Conservation (phyloP, 768 basidiomycete species). For the Boletus fagicola region DNA sequence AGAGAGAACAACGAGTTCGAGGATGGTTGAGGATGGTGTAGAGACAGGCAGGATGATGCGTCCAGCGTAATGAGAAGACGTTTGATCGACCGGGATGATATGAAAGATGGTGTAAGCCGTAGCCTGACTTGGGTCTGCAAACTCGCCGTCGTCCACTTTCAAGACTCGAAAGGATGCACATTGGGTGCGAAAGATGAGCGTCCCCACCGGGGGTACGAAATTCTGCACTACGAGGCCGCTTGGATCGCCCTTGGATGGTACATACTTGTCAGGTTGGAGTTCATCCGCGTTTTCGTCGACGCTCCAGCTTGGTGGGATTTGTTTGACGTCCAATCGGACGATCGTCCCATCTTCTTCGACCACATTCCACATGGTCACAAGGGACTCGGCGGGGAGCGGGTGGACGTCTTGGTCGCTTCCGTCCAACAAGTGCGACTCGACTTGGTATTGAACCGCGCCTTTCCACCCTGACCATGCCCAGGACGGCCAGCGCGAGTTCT, state of each 20-base stretch:
- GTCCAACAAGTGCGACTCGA: background rate
- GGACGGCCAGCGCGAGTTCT: constrained; percentile 16
- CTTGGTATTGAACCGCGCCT: constrained; percentile 16
- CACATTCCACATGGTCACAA: constrained; percentile 18
- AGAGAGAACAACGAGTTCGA: constrained; percentile 25
- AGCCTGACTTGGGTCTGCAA: background rate
- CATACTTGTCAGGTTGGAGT: constrained; percentile 2
- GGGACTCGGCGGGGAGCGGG: constrained; percentile 15
- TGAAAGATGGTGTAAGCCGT: constrained; percentile 12
- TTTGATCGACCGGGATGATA: background rate
- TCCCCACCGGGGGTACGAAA: constrained; percentile 10
- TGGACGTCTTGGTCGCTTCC: background rate
- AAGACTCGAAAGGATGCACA: constrained; percentile 11
- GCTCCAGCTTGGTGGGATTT: background rate
- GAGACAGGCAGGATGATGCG: constrained; percentile 18
- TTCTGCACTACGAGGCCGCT: background rate
- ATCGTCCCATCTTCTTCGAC: constrained; percentile 12
- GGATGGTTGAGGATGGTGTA: constrained; percentile 1
- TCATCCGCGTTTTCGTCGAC: background rate
- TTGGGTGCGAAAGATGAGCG: constrained; percentile 27
- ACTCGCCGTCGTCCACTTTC: background rate
- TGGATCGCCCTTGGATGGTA: background rate
- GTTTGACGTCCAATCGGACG: constrained; percentile 12
- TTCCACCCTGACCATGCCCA: constrained; percentile 30
- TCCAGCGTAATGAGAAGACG: constrained; percentile 2